phyloP scores from a whole-genome alignment of 78 protist genomes.

The Speleostelium caveatum region DNA sequence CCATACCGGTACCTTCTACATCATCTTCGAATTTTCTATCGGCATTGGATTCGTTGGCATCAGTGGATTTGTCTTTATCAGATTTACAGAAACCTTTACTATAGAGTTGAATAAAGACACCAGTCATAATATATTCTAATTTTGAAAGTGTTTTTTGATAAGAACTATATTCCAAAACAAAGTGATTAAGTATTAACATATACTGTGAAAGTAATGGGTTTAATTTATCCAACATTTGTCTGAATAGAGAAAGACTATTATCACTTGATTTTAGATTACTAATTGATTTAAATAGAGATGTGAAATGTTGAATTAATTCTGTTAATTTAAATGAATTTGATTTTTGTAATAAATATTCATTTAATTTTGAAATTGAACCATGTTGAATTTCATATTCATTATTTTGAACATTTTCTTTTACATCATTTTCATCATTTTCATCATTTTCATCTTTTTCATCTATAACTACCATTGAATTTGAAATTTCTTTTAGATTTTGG shows the following conservation, averaged over 20 bases:
- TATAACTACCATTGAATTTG: constrained; percentile 5
- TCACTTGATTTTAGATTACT: neutral
- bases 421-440: neutral
- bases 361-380: constrained; percentile 36
- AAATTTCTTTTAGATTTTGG: constrained; percentile 22
- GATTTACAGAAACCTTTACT: constrained; percentile 86
- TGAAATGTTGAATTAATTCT: neutral
- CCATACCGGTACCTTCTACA: constrained; percentile 89
- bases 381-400: constrained; percentile 39
- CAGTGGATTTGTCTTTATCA: constrained; percentile 33
- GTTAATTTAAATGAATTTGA: neutral
- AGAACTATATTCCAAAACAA: neutral
- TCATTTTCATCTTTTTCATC: constrained; percentile 10
- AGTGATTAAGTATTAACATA: constrained; percentile 27
- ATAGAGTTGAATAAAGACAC: constrained; percentile 66
- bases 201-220: constrained; percentile 65
- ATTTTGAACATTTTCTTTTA: neutral
- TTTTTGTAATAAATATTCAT: constrained; percentile 7
- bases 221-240: constrained; percentile 9
- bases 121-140: constrained; percentile 46
- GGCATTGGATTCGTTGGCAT: constrained; percentile 1
- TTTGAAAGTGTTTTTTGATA: constrained; percentile 66
- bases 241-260: neutral
- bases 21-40: constrained; percentile 67
- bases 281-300: constrained; percentile 1